phyloP scores from a whole-genome alignment of 2,329 filamentous ascomycete species.

The Exophiala sp. region DNA sequence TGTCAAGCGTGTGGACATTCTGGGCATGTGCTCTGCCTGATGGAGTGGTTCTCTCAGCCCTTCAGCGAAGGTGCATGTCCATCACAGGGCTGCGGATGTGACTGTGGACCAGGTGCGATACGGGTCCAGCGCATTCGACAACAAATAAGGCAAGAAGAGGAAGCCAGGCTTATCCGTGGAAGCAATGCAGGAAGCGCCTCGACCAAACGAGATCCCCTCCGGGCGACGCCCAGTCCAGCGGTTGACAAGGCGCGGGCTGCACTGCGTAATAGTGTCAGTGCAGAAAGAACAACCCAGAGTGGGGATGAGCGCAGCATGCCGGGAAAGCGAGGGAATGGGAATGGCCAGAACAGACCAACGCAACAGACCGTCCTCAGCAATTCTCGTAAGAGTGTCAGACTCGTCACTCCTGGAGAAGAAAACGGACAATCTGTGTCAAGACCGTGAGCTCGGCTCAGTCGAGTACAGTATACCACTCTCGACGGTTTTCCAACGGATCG shows the following conservation, averaged over 20 bases:
- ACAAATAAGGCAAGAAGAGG: slow-evolving; percentile 32
- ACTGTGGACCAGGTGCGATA: slow-evolving; percentile 50
- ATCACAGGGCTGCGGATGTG: slow-evolving; percentile 54
- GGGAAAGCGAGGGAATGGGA: slow-evolving; percentile 26
- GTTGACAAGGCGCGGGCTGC: slow-evolving; percentile 43
- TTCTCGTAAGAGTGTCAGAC: slow-evolving; percentile 41
- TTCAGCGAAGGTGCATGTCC: slow-evolving; percentile 52
- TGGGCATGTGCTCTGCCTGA: slow-evolving; percentile 53
- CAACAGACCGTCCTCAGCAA: slow-evolving; percentile 31
- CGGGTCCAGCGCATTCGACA: slow-evolving; percentile 38
- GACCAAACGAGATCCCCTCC: slow-evolving; percentile 43
- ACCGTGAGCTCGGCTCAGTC: neutral
- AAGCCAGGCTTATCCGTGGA: slow-evolving; percentile 25
- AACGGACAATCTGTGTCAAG: slow-evolving; percentile 4
- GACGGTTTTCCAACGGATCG: too few relatives aligned
- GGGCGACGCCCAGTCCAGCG: slow-evolving; percentile 41
- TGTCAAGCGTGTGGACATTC: slow-evolving; percentile 58
- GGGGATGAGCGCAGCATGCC: slow-evolving; percentile 20
- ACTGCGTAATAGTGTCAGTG: slow-evolving; percentile 34
- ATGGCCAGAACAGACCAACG: slow-evolving; percentile 21
- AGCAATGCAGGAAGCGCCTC: slow-evolving; percentile 34
- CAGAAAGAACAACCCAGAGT: slow-evolving; percentile 26
- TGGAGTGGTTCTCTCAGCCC: slow-evolving; percentile 49
- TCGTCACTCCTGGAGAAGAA: slow-evolving; percentile 42
- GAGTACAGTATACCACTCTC: neutral